Evolutionary conservation across 345 rosid species (phyloP).

Genomic region (Excoecaria agallocha): DNA sequence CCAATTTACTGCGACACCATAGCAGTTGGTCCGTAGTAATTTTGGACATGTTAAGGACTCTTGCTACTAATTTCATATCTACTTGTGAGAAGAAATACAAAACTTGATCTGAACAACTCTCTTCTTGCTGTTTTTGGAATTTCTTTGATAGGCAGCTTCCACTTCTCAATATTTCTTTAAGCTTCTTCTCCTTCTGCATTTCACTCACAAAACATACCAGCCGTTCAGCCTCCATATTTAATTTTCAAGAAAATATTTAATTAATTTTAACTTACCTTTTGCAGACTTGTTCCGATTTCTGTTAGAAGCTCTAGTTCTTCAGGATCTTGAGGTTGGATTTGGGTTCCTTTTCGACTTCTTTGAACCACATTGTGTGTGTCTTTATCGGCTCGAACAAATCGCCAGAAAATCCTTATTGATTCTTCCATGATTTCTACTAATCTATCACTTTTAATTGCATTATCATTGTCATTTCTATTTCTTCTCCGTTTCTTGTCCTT

Average conservation of each 20-base stretch:
- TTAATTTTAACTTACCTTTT: constrained; percentile 41
- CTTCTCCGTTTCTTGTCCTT: constrained; percentile 50
- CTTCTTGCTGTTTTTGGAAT: constrained; percentile 41
- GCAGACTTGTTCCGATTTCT: constrained; percentile 52
- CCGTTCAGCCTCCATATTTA: too few species aligned
- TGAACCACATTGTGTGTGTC: constrained; percentile 35
- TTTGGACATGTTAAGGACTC: constrained; percentile 79
- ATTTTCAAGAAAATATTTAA: too few species aligned
- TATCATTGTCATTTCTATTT: constrained; percentile 33
- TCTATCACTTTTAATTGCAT: constrained; percentile 50
- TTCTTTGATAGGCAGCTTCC: constrained; percentile 55
- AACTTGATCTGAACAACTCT: constrained; percentile 51
- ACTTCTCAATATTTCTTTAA: constrained; percentile 49
- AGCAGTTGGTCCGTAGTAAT: constrained; percentile 65
- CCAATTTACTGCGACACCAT: constrained; percentile 74
- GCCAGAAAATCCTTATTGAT: constrained; percentile 86
- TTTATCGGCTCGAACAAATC: constrained; percentile 75
- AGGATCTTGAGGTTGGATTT: constrained; percentile 59
- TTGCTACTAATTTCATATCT: constrained; percentile 80
- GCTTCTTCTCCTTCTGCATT: constrained; percentile 65
- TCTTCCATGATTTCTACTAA: constrained; percentile 89
- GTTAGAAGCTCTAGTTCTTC: constrained; percentile 45
- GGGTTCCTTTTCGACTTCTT: constrained; percentile 46
- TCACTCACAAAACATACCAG: background rate
- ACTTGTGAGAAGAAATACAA: constrained; percentile 85